Conservation (phyloP, 2,329 filamentous ascomycete genomes). For the Xylariales sp. region DNA sequence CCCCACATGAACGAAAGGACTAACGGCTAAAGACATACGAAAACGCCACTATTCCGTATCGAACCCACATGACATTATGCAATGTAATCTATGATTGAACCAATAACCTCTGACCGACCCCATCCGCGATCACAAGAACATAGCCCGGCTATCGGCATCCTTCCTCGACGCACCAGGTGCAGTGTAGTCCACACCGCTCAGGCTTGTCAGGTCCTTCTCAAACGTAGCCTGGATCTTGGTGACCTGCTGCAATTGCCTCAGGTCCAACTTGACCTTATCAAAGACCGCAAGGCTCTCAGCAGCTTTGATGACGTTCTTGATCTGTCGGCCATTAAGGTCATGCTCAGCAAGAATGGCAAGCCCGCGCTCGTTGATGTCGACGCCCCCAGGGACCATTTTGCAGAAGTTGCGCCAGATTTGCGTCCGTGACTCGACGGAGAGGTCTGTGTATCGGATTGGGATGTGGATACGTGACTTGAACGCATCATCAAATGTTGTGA, state of each 20-base stretch:
- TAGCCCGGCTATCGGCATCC: constrained; percentile 10
- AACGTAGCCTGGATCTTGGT: constrained; percentile 27
- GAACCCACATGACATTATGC: too few species aligned
- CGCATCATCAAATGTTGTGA: constrained; percentile 6
- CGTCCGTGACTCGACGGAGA: constrained; percentile 12
- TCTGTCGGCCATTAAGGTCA: constrained; percentile 28
- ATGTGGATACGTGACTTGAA: constrained; percentile 9
- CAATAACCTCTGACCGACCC: not conserved
- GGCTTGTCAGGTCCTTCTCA: constrained; percentile 20
- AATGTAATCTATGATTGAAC: too few species aligned
- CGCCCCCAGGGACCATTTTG: constrained; percentile 18
- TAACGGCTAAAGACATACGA: too few species aligned
- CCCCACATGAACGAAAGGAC: too few species aligned
- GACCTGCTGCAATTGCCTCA: constrained; percentile 23
- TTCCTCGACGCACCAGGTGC: constrained; percentile 14
- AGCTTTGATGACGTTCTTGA: constrained; percentile 27
- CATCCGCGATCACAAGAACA: constrained; percentile 14
- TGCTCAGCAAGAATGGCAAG: constrained; percentile 17
- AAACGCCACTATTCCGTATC: too few species aligned
- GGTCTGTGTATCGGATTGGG: constrained; percentile 2
- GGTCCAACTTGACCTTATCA: constrained; percentile 22
- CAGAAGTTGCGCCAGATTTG: constrained; percentile 25
- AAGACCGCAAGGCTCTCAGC: constrained; percentile 28
- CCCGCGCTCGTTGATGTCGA: constrained; percentile 14
- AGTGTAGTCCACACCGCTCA: constrained; percentile 15